phyloP scores from a whole-genome alignment of 495 filamentous ascomycete species.

The Trichoderma gamsii region DNA sequence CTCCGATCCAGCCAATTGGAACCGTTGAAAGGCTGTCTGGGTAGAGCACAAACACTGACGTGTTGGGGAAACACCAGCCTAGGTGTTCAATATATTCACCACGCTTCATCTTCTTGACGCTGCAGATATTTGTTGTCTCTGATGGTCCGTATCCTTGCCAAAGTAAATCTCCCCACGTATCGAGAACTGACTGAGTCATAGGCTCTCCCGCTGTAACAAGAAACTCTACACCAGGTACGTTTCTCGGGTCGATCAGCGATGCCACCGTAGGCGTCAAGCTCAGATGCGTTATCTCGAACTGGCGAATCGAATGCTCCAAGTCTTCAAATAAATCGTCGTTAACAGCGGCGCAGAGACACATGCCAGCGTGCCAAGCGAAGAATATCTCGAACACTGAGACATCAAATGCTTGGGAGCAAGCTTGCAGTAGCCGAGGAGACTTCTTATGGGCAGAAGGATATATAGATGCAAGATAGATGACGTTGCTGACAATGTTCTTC shows the following conservation, averaged over 20 bases:
- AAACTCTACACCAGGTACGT: conserved; percentile 59
- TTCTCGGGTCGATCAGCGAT: conserved; percentile 53
- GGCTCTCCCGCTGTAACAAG: conserved; percentile 67
- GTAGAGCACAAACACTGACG: conserved; percentile 60
- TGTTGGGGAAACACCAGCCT: conserved; percentile 61
- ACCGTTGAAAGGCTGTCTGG: conserved; percentile 38
- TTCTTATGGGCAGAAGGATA: conserved; percentile 44
- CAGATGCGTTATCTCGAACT: conserved; percentile 61
- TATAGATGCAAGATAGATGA: conserved; percentile 50
- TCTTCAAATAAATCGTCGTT: conserved; percentile 61
- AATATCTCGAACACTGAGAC: conserved; percentile 79
- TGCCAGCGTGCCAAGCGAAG: conserved; percentile 66
- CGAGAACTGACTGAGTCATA: conserved; percentile 58
- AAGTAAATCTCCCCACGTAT: conserved; percentile 59
- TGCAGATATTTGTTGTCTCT: conserved; percentile 72
- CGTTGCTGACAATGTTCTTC: conserved; percentile 60
- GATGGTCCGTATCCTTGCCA: conserved; percentile 70
- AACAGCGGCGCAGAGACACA: conserved; percentile 62
- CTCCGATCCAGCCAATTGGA: conserved; percentile 64
- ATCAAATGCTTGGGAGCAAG: conserved; percentile 69
- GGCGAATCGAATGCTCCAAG: conserved; percentile 52
- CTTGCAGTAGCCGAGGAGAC: conserved; percentile 56
- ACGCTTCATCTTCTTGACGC: conserved; percentile 47
- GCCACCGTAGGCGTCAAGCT: conserved; percentile 75
- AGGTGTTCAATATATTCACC: conserved; percentile 51